A percentile compares a stretch with the other conserved stretches of the same genome.
phyloP scores from a whole-genome alignment of 306 rosid genomes.

The Morella rubra region DNA sequence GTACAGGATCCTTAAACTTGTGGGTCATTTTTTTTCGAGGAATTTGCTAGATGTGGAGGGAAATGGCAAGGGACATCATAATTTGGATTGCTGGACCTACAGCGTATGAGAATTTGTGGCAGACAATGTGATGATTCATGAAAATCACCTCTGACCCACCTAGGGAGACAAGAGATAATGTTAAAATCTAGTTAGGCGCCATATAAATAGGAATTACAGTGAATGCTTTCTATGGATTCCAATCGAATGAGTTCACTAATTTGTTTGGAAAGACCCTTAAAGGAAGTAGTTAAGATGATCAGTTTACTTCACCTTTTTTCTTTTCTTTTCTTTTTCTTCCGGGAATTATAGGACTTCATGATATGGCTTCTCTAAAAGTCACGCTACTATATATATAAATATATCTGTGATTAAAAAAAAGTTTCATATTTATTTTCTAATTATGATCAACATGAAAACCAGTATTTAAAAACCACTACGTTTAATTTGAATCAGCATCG shows the following conservation, averaged over 20 bases:
- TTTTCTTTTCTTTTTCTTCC: not conserved
- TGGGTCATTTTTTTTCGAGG: not conserved
- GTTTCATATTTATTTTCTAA: no score
- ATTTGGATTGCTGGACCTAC: conserved; percentile 31
- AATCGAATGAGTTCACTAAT: not conserved
- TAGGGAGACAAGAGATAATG: conserved; percentile 30
- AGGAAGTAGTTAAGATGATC: not conserved
- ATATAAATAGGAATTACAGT: conserved; percentile 13
- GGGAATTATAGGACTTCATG: not conserved
- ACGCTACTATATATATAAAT: not conserved
- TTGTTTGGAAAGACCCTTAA: not conserved
- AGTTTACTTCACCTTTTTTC: not conserved
- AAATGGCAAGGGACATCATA: conserved; percentile 22
- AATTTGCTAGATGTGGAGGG: conserved; percentile 10
- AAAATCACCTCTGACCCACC: conserved; percentile 57
- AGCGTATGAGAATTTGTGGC: conserved; percentile 41
- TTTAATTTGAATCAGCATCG: no score
- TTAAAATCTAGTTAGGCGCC: conserved; percentile 9
- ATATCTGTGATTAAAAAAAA: no score
- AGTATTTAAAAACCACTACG: no score
- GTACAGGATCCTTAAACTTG: not conserved
- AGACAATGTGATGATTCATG: conserved; percentile 50
- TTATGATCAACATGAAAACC: no score
- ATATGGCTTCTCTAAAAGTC: not conserved
- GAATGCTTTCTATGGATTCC: conserved; percentile 8